A percentile compares a stretch with the other conserved stretches of the same genome.
Evolutionary conservation across 2,329 filamentous ascomycete species (phyloP).

Genomic region (Colletotrichum salicis): DNA sequence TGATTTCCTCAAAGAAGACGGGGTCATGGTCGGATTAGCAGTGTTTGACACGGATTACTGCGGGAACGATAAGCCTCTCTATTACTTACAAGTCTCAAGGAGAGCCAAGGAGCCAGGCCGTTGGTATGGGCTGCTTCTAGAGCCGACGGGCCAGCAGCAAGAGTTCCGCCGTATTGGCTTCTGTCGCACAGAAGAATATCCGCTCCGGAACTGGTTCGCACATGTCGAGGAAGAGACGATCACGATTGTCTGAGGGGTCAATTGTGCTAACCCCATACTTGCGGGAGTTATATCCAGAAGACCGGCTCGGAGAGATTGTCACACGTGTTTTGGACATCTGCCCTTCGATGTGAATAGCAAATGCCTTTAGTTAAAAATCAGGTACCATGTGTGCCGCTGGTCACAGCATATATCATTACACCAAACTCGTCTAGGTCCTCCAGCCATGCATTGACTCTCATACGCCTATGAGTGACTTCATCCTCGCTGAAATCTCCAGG

Average conservation of each 20-base stretch:
- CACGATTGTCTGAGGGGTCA: not conserved
- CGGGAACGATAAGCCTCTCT: not conserved
- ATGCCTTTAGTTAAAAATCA: not conserved
- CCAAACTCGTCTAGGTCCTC: slow-evolving; percentile 63
- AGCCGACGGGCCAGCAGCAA: not conserved
- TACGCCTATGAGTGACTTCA: slow-evolving; percentile 43
- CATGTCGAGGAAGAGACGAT: not conserved
- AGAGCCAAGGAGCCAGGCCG: not conserved
- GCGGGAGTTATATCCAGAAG: not conserved
- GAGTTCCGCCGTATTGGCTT: not conserved
- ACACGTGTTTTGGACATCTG: not conserved
- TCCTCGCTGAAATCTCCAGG: slow-evolving; percentile 44
- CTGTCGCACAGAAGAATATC: not conserved
- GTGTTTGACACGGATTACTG: not conserved
- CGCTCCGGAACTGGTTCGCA: not conserved
- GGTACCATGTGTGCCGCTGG: slow-evolving; percentile 54
- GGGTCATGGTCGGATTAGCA: not conserved
- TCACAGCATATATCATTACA: slow-evolving; percentile 62
- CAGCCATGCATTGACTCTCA: slow-evolving; percentile 60
- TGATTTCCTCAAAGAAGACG: not conserved
- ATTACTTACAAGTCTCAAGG: not conserved
- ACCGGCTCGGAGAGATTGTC: not conserved
- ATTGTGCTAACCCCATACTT: not conserved
- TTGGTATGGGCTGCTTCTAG: not conserved
- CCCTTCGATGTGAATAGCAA: not conserved